These are phyloP conservation scores for Clohesyomyces aquaticus DNA, from an alignment of 495 filamentous ascomycete species.

Conservation along the genomic window DNA sequence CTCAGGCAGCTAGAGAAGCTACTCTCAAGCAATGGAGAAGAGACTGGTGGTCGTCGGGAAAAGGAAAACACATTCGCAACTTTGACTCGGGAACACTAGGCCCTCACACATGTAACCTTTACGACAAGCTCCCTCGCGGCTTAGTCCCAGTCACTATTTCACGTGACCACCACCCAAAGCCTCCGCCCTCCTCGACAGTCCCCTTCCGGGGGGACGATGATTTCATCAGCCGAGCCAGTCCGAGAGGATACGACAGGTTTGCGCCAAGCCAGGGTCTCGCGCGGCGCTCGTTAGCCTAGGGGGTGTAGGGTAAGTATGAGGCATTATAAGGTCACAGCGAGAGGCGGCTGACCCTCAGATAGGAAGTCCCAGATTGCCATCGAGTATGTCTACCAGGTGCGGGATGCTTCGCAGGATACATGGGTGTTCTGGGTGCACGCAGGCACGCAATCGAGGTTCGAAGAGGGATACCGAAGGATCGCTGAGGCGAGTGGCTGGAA, in stretches of 20 bases:
- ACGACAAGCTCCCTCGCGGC: no score
- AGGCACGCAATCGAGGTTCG: slow-evolving; percentile 37
- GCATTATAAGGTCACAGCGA: neutral
- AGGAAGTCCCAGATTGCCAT: slow-evolving; percentile 62
- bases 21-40: no score
- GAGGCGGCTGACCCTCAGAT: neutral
- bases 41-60: no score
- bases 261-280: neutral
- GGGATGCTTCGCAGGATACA: slow-evolving; percentile 32
- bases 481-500: slow-evolving; percentile 25
- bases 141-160: neutral
- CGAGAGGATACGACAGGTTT: neutral
- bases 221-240: slow-evolving; percentile 1
- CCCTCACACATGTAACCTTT: no score
- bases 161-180: neutral
- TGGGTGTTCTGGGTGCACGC: slow-evolving; percentile 43
- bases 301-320: slow-evolving; percentile 52
- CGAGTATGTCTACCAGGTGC: slow-evolving; percentile 51
- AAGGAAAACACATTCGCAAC: no score
- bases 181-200: neutral
- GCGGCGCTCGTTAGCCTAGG: slow-evolving; percentile 42
- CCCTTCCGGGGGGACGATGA: neutral
- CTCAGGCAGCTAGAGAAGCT: no score
- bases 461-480: slow-evolving; percentile 33
- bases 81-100: no score